Conservation (phyloP, 176 grass and related monocot genomes). For the Bonia amplexicaulis region DNA sequence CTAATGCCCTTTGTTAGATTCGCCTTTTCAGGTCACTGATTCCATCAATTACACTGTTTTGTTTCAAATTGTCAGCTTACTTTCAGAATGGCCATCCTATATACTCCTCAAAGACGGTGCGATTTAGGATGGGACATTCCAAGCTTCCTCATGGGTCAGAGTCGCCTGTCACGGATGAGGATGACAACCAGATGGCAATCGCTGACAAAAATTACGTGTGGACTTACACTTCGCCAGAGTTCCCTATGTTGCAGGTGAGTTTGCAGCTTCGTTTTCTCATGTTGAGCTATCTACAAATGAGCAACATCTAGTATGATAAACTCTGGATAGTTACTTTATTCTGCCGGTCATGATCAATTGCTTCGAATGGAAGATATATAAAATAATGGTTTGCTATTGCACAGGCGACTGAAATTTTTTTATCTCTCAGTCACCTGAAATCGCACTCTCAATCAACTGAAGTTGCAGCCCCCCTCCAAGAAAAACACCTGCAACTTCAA, state of each 20-base stretch:
- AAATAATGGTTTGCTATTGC: background rate
- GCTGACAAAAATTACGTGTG: constrained; percentile 66
- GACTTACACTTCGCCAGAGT: constrained; percentile 80
- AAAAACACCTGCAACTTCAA: no score
- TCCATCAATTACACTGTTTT: background rate
- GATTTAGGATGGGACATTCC: constrained; percentile 62
- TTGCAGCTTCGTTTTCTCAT: background rate
- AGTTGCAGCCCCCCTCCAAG: no score
- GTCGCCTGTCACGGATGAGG: constrained; percentile 22
- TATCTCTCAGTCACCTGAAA: no score
- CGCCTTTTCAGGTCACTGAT: background rate
- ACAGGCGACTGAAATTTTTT: no score
- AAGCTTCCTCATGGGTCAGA: constrained; percentile 17
- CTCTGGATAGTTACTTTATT: background rate
- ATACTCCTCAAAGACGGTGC: constrained; percentile 68
- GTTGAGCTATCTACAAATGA: background rate
- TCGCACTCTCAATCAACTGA: no score
- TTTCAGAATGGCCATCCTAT: constrained; percentile 53
- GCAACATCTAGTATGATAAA: background rate
- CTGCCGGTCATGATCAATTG: background rate
- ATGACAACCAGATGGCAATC: constrained; percentile 24
- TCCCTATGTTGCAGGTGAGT: constrained; percentile 66
- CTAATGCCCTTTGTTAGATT: background rate
- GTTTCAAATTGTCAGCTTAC: constrained; percentile 35
- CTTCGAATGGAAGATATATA: background rate